Conservation (phyloP, 768 basidiomycete genomes). For the Russula brevipes region DNA sequence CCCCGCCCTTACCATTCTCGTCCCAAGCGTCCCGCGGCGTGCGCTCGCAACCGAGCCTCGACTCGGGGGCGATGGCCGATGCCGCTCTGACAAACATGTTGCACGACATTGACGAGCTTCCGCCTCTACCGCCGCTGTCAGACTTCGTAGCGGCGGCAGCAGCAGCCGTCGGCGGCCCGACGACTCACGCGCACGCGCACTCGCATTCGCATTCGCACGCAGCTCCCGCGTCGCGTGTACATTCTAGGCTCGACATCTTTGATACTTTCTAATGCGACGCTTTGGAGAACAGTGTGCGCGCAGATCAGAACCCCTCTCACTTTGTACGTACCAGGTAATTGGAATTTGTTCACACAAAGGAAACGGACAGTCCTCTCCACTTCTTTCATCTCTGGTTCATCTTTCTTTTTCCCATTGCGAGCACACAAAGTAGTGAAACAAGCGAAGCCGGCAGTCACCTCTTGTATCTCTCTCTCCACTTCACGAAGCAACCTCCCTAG, state of each 20-base stretch:
- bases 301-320: too few relatives aligned
- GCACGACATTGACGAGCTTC: conserved; percentile 9
- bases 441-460: conserved; percentile 8
- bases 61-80: conserved; percentile 20
- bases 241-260: conserved; percentile 27
- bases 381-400: not conserved
- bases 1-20: not conserved
- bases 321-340: not conserved
- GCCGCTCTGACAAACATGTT: conserved; percentile 9
- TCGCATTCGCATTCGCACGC: not conserved
- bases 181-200: not conserved
- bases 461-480: conserved; percentile 6
- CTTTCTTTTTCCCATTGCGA: not conserved
- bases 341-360: not conserved
- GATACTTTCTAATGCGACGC: conserved; percentile 22
- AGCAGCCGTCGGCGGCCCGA: not conserved
- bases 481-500: conserved; percentile 3
- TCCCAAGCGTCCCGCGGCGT: conserved; percentile 4
- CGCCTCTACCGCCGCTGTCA: conserved; percentile 9
- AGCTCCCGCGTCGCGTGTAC: not conserved
- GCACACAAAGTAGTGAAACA: not conserved
- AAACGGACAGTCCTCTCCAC: not conserved
- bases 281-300: not conserved
- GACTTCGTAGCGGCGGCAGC: conserved; percentile 19
- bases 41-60: conserved; percentile 17